phyloP scores from a whole-genome alignment of 208 protist species.

The Blechomonas ayalai region DNA sequence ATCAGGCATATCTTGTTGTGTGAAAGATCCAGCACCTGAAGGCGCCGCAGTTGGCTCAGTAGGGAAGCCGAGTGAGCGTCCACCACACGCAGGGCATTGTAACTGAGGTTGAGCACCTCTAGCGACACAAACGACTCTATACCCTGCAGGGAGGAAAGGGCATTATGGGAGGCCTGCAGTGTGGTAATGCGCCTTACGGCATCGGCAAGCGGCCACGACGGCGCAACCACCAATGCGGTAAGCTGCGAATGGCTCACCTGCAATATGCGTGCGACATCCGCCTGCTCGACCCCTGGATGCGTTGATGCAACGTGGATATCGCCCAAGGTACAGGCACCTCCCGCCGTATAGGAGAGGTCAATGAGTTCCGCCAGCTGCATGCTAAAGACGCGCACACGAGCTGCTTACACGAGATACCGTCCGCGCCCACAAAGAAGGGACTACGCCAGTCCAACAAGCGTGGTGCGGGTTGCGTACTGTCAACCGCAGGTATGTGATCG shows the following conservation, averaged over 20 bases:
- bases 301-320: slow-evolving; percentile 5
- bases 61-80: slow-evolving; percentile 43
- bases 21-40: slow-evolving; percentile 54
- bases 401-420: too few species aligned
- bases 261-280: slow-evolving; percentile 4
- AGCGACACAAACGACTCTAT: slow-evolving; percentile 54
- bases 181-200: slow-evolving; percentile 42
- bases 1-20: slow-evolving; percentile 54
- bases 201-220: slow-evolving; percentile 13
- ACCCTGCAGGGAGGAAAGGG: slow-evolving; percentile 40
- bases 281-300: background rate
- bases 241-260: slow-evolving; percentile 14
- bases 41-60: slow-evolving; percentile 31
- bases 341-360: slow-evolving; percentile 14
- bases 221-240: slow-evolving; percentile 16
- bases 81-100: slow-evolving; percentile 60
- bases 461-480: too few species aligned
- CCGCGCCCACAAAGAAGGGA: too few species aligned
- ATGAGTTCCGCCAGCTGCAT: slow-evolving; percentile 12
- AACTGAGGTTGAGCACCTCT: slow-evolving; percentile 66
- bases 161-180: slow-evolving; percentile 62
- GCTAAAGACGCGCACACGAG: too few species aligned
- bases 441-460: too few species aligned
- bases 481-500: too few species aligned
- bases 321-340: slow-evolving; percentile 13